Percentiles rank a stretch among this genome's conserved stretches.
These are phyloP conservation scores for Marasmius oreades DNA, from an alignment of 1,284 basidiomycete species.

Conservation along the genomic window DNA sequence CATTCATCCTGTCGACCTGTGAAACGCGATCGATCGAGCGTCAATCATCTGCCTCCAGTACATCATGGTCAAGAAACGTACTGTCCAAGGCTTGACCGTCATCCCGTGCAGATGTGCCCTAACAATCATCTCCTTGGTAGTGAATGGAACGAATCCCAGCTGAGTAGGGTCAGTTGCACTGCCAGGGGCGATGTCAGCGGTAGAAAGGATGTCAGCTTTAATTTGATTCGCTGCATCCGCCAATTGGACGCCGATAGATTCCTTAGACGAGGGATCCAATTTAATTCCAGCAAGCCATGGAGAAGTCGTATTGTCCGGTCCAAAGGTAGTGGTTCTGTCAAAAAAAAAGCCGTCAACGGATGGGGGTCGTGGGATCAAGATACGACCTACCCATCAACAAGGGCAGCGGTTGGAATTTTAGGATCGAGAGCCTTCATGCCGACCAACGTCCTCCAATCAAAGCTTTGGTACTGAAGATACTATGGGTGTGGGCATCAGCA, in stretches of 20 bases:
- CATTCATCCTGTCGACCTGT: conserved; percentile 57
- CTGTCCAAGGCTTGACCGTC: conserved; percentile 70
- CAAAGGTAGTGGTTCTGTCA: conserved; percentile 39
- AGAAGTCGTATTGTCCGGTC: conserved; percentile 36
- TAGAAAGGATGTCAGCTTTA: conserved; percentile 66
- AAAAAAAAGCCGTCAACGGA: neutral
- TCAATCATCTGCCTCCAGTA: neutral
- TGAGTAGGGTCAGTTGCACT: conserved; percentile 41
- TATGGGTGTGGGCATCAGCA: neutral
- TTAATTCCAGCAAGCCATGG: conserved; percentile 64
- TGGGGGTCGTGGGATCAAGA: neutral
- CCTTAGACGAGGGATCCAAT: conserved; percentile 52
- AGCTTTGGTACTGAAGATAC: conserved; percentile 60
- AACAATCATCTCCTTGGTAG: conserved; percentile 64
- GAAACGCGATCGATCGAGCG: neutral
- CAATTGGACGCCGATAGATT: conserved; percentile 47
- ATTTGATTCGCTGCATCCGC: conserved; percentile 69
- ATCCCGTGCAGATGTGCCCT: conserved; percentile 62
- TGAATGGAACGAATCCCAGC: conserved; percentile 52
- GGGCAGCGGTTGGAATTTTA: conserved; percentile 48
- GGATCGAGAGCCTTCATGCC: conserved; percentile 63
- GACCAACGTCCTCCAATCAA: conserved; percentile 69
- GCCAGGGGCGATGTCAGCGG: conserved; percentile 42
- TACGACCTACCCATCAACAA: conserved; percentile 53
- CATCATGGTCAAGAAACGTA: conserved; percentile 32